Evolutionary conservation across 768 basidiomycete species (phyloP).

Genomic region (Lentinula raphanica): DNA sequence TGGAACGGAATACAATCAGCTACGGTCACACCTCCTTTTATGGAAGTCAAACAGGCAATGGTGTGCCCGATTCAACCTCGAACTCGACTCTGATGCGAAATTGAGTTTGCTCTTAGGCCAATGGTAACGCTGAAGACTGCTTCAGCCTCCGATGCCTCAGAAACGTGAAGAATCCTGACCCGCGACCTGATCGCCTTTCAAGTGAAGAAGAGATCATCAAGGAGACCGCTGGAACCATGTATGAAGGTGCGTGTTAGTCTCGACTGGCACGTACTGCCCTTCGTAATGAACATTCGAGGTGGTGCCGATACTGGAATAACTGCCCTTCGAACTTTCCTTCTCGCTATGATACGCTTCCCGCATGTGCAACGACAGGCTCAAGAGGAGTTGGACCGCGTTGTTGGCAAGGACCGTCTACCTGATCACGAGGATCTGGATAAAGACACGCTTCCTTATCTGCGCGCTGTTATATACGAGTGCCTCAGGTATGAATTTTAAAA

Average conservation of each 20-base stretch:
- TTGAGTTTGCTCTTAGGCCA: background rate
- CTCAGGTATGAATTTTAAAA: background rate
- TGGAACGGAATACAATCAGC: background rate
- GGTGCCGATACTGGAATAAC: background rate
- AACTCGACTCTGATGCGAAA: too few species aligned
- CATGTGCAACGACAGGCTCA: background rate
- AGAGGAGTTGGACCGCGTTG: background rate
- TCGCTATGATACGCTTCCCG: background rate
- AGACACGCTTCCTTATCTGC: background rate
- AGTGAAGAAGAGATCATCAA: constrained; percentile 2
- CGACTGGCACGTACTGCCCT: background rate
- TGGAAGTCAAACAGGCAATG: background rate
- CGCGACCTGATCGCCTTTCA: background rate
- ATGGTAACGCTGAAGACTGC: background rate
- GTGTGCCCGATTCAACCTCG: background rate
- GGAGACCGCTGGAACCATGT: constrained; percentile 2
- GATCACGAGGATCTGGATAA: background rate
- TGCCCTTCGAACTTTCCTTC: background rate
- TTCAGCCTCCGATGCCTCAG: background rate
- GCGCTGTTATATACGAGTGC: background rate
- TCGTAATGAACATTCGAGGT: background rate
- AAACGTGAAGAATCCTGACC: background rate
- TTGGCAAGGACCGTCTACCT: background rate
- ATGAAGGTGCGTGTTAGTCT: background rate
- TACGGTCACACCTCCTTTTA: background rate